phyloP scores from a whole-genome alignment of 1,284 basidiomycete species.

The Puccinia brachypodii region DNA sequence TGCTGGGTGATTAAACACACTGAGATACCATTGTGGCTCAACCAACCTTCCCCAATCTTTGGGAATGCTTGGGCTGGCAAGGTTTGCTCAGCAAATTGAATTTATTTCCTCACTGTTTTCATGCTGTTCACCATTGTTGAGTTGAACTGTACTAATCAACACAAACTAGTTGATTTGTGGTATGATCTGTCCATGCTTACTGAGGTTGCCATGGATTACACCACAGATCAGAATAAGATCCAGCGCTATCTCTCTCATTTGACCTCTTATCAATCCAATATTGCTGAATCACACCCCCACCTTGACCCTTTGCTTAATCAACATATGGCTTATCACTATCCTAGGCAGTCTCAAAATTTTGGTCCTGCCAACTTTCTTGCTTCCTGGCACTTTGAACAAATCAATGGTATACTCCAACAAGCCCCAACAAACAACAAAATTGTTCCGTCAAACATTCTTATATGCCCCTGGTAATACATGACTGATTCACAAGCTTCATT shows the following conservation, averaged over 20 bases:
- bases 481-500: background rate
- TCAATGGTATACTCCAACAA: slow-evolving; percentile 35
- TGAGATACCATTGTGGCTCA: slow-evolving; percentile 27
- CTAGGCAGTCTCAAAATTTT: slow-evolving; percentile 9
- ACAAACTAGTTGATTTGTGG: slow-evolving; percentile 15
- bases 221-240: background rate
- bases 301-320: slow-evolving; percentile 35
- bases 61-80: slow-evolving; percentile 32
- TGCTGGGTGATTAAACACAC: slow-evolving; percentile 11
- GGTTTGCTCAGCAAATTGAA: slow-evolving; percentile 36
- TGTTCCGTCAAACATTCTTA: background rate
- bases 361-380: slow-evolving; percentile 38
- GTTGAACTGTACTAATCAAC: background rate
- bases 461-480: background rate
- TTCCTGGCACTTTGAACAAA: slow-evolving; percentile 42
- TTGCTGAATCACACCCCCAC: background rate
- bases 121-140: slow-evolving; percentile 35
- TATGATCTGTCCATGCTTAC: slow-evolving; percentile 23
- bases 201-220: slow-evolving; percentile 33
- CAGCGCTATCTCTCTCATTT: slow-evolving; percentile 34
- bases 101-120: slow-evolving; percentile 16
- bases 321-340: slow-evolving; percentile 32
- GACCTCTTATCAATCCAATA: slow-evolving; percentile 22
- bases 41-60: slow-evolving; percentile 20
- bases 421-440: slow-evolving; percentile 31